Percentiles rank a stretch among this genome's conserved stretches.
phyloP scores from a whole-genome alignment of 208 protist genomes.

The Leishmania aethiopica region DNA sequence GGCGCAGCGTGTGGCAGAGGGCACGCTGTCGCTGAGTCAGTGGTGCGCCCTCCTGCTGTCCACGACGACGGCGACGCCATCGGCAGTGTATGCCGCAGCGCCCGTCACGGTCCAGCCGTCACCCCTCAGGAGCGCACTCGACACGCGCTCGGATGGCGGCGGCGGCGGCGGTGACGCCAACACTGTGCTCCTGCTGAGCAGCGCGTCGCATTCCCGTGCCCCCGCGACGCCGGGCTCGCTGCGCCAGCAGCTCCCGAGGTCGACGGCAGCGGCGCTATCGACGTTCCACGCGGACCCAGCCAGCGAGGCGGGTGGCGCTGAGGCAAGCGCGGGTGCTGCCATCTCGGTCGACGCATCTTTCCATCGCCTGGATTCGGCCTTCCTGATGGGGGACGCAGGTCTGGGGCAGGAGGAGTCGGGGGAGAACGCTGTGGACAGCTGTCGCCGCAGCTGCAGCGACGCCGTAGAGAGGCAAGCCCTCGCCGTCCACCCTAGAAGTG shows the following conservation, averaged over 20 bases:
- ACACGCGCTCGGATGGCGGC: not conserved
- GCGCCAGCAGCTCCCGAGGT: not conserved
- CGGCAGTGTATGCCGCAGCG: not conserved
- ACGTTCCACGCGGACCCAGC: not conserved
- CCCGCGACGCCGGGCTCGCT: not conserved
- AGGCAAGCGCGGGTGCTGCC: not conserved
- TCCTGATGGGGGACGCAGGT: conserved; percentile 10
- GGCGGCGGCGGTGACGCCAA: not conserved
- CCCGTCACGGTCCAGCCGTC: not conserved
- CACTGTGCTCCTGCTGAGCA: not conserved
- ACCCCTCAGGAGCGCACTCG: not conserved
- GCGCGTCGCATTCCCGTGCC: not conserved
- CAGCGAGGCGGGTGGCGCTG: not conserved
- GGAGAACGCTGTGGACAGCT: not conserved
- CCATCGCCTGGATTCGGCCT: conserved; percentile 22
- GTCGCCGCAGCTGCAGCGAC: not conserved
- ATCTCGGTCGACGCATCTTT: conserved; percentile 26
- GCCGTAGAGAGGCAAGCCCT: not conserved
- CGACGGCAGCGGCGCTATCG: not conserved
- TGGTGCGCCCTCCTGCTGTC: conserved; percentile 56
- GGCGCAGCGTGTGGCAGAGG: conserved; percentile 28
- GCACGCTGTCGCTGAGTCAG: conserved; percentile 57
- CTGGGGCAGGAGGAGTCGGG: not conserved
- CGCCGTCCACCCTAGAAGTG: not conserved
- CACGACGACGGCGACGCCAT: conserved; percentile 13